Evolutionary conservation across 176 grass and related monocot species (phyloP), one percentile per base, ranked within the genome.

Genomic region (Eleusine indica): DNA sequence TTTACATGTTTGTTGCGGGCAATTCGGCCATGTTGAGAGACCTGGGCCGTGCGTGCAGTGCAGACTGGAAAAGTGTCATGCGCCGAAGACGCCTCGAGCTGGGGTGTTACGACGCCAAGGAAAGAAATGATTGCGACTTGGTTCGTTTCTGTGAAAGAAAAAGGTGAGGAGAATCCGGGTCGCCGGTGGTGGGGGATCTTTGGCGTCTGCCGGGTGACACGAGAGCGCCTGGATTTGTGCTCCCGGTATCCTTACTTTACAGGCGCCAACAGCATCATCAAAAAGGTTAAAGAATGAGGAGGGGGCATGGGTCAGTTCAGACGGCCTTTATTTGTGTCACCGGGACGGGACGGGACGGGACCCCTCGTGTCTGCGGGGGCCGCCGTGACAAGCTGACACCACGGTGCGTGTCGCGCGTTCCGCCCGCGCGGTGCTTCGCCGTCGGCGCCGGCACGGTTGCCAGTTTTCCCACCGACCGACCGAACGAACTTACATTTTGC

Each of bases 171-270:
- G 54, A 46, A 87, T 32, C 46, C 32, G 22, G 25, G 48, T 7
- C 21, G 18, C 54, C 6, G 43, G 52, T 39, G 35, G 53, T n/a
- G 52, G 51, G 51, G 30, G 64, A 68, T 68, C 77, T 67, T 63
- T 12, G 46, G 64, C 21, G 12, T 28, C 69, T 37, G 25, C 5
- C 46, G 28, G 78, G 83, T 58, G 78, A 65, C 80, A 81, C 74
- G 70, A 84, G 80, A 84, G 80, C 85, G 71, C 80, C 85, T 87
- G 78, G 85, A 87, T 87, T 48, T 68, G 85, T 80, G 85, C 74
- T 73, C 65, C 65, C 47, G 65, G 32, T 51, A 42, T 70, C 21
- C 44, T 19, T 28, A 6, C 66, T 82, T 82, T 82, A 57, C 79
- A 71, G 52, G 79, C 65, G 79, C 48, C 46, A 56, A 22, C 75